Percentiles rank a stretch among this genome's conserved stretches.
Conservation (phyloP, 2,329 filamentous ascomycete species). For the Calonectria hawksworthii region DNA sequence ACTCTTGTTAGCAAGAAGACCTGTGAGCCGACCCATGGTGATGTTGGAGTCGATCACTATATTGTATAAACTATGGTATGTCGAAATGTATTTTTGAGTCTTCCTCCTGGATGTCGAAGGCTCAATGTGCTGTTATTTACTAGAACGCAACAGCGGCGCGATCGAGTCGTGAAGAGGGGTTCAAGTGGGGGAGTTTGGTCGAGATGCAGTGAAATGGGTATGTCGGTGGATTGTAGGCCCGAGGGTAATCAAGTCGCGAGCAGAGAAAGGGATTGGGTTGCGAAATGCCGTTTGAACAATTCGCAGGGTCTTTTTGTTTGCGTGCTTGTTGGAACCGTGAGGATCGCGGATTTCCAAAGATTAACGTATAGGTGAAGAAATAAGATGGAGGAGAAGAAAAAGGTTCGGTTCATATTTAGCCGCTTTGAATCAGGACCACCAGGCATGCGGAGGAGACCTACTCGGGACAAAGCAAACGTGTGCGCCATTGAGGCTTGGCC, state of each 20-base stretch:
- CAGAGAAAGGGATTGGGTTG: neutral
- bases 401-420: neutral
- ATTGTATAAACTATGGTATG: neutral
- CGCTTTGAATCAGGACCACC: neutral
- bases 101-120: neutral
- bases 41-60: neutral
- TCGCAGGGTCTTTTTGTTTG: neutral
- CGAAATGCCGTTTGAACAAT: neutral
- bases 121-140: neutral
- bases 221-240: slow-evolving; percentile 29
- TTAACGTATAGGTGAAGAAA: too few species aligned
- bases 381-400: neutral
- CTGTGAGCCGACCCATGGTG: slow-evolving; percentile 43
- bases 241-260: neutral
- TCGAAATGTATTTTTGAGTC: neutral
- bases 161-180: slow-evolving; percentile 18
- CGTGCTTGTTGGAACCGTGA: neutral
- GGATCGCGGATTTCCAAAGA: neutral
- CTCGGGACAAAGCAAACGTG: neutral
- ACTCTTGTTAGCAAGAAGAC: slow-evolving; percentile 79
- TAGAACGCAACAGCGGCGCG: neutral
- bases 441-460: neutral
- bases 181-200: slow-evolving; percentile 14
- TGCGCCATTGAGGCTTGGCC: neutral
- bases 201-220: slow-evolving; percentile 15